Evolutionary conservation across 139 green algal species (phyloP).

Genomic region (Coelastrella sp.): DNA sequence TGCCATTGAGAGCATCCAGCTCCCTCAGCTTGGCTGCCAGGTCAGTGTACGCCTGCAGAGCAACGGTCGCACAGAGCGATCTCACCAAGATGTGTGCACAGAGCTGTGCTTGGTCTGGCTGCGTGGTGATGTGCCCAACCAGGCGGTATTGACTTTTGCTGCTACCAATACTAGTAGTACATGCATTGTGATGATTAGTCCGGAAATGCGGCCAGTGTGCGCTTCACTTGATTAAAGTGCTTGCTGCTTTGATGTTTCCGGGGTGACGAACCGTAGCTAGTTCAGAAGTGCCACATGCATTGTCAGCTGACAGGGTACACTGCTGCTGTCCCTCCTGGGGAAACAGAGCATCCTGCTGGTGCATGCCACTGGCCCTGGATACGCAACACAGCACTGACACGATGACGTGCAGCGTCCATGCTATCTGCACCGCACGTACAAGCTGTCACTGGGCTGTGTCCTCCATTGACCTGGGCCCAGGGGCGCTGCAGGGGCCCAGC

Average conservation of each 20-base stretch:
- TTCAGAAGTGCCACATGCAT: no score
- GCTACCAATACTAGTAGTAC: no score
- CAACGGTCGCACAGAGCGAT: background rate
- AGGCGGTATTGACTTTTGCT: no score
- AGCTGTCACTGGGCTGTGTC: background rate
- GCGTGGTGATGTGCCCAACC: background rate
- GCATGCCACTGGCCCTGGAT: background rate
- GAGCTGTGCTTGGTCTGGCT: no score
- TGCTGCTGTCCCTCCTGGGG: no score
- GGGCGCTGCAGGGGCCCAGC: background rate
- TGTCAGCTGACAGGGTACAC: no score
- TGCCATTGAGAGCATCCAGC: conserved; percentile 69
- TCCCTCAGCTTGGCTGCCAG: conserved; percentile 81
- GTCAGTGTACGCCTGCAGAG: conserved; percentile 68
- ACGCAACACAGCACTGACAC: background rate
- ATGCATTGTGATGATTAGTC: no score
- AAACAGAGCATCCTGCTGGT: no score
- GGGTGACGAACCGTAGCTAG: no score
- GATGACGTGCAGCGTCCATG: background rate
- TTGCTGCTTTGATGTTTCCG: no score
- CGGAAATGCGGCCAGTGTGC: no score
- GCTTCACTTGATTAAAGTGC: no score
- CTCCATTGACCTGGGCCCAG: background rate
- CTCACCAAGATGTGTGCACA: background rate
- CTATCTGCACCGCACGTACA: background rate